A percentile compares a stretch with the other conserved stretches of the same genome.
Evolutionary conservation across 495 filamentous ascomycete genomes (phyloP).

Genomic region (Trichoderma parareesei): DNA sequence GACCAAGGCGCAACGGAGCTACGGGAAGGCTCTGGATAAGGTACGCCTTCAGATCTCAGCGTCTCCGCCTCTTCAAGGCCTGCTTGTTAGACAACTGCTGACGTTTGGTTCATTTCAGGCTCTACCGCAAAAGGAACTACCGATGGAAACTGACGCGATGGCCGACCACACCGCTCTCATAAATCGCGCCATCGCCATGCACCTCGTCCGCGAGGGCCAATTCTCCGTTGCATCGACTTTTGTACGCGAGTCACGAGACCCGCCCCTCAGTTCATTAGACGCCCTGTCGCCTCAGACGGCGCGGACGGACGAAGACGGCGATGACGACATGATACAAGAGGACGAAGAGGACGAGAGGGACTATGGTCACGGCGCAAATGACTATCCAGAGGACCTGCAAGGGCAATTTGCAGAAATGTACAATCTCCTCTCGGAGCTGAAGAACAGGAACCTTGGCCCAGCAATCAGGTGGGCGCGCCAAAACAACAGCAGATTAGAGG

Average conservation of each 20-base stretch:
- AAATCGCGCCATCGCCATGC: slow-evolving; percentile 92
- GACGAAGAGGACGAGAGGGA: slow-evolving; percentile 13
- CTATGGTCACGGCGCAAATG: slow-evolving; percentile 8
- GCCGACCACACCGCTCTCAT: slow-evolving; percentile 66
- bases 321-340: slow-evolving; percentile 13
- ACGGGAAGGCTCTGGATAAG: slow-evolving; percentile 76
- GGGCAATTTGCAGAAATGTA: slow-evolving; percentile 84
- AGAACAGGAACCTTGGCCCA: slow-evolving; percentile 61
- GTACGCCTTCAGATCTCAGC: slow-evolving; percentile 32
- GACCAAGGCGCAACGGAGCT: slow-evolving; percentile 66
- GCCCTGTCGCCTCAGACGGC: slow-evolving; percentile 3
- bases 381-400: slow-evolving; percentile 57
- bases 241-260: slow-evolving; percentile 49
- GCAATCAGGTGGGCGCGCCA: slow-evolving; percentile 80
- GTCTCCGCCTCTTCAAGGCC: no score
- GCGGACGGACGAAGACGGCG: slow-evolving; percentile 10
- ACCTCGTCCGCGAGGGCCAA: slow-evolving; percentile 87
- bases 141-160: slow-evolving; percentile 76
- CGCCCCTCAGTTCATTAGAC: slow-evolving; percentile 12
- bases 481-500: slow-evolving; percentile 62
- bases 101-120: slow-evolving; percentile 36
- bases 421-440: slow-evolving; percentile 69
- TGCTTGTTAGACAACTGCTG: neutral
- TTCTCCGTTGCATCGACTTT: slow-evolving; percentile 82
- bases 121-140: slow-evolving; percentile 70